A percentile compares a stretch with the other conserved stretches of the same genome.
Conservation (phyloP, 2,329 filamentous ascomycete species). For the Sarocladium strictum region DNA sequence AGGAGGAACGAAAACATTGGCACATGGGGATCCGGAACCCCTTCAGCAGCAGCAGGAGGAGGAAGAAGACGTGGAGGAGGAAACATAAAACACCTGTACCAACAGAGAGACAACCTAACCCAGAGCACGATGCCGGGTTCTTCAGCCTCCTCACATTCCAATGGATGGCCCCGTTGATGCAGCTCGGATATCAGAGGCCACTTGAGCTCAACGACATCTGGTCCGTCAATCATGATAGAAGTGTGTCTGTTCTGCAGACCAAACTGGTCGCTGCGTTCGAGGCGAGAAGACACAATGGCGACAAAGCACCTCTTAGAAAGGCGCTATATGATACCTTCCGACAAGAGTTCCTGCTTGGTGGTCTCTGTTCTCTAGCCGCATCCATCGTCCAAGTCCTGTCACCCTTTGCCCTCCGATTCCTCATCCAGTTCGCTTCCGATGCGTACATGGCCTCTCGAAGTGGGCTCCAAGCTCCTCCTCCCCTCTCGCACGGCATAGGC, state of each 20-base stretch:
- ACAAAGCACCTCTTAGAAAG: neutral
- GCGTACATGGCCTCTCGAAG: constrained; percentile 57
- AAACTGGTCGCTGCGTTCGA: constrained; percentile 58
- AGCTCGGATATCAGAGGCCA: constrained; percentile 72
- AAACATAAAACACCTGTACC: neutral
- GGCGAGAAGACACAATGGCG: neutral
- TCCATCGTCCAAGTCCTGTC: constrained; percentile 68
- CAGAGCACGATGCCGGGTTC: constrained; percentile 62
- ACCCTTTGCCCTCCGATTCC: constrained; percentile 70
- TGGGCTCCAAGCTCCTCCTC: constrained; percentile 47
- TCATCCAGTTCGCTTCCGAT: constrained; percentile 71
- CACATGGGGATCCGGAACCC: neutral
- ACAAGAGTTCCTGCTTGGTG: neutral
- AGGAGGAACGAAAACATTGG: neutral
- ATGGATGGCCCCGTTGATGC: constrained; percentile 79
- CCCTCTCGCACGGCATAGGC: constrained; percentile 70
- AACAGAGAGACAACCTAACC: constrained; percentile 34
- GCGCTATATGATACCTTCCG: neutral
- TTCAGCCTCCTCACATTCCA: constrained; percentile 69
- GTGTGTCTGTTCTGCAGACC: constrained; percentile 57
- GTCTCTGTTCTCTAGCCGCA: constrained; percentile 28
- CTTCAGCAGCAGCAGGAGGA: too few relatives aligned
- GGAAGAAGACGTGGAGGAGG: too few relatives aligned
- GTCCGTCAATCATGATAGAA: constrained; percentile 68
- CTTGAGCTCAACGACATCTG: constrained; percentile 78